Evolutionary conservation across 1,284 basidiomycete species (phyloP), one percentile per base, ranked within the genome.

Genomic region (Microbotryomycetes sp.): DNA sequence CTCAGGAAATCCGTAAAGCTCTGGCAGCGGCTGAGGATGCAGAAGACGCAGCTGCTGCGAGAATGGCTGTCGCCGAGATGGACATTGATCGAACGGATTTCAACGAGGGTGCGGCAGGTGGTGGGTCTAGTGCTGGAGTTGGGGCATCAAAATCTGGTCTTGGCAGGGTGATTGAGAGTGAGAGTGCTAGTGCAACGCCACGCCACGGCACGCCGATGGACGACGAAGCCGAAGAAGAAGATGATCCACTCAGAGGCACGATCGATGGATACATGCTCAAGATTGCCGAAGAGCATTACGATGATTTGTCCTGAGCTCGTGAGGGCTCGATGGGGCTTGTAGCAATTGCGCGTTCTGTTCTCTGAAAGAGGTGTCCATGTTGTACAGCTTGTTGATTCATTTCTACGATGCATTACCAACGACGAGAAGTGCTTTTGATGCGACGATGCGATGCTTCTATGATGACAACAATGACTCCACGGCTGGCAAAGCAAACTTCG

Each of bases 181-280:
- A 58, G 70, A 71, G 68, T 56, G 73, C 45, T 71, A 74, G 36
- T 42, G 36, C 36, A 19, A 42, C 36, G 19, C 36, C 49, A 12
- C 49, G 28, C 9, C 49, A 15, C 14, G 56, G 30, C 25, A 58
- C 60, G 29, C 55, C 55, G 28, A 77, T 73, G 5, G 78, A 71
- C 47, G 72, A 48, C 71, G 92, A 88, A 74, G 82, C 76, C 31
- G 83, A 77, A 60, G 81, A 80, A 51, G 79, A 74, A n/a, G 79
- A 76, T 3, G 79, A 79, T 15, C 48, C 82, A 81, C 29, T 82
- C 81, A 64, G 84, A 82, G 86, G 87, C 5, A 84, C 84, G 6
- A 79, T 88, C 26, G 86, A 88, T 56, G 90, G 93, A 65, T 94
- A 91, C 71, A 93, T 97, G 90, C 79, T 97, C 52, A 76, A 79